Conservation (phyloP, 306 rosid species). For the Cercis canadensis region DNA sequence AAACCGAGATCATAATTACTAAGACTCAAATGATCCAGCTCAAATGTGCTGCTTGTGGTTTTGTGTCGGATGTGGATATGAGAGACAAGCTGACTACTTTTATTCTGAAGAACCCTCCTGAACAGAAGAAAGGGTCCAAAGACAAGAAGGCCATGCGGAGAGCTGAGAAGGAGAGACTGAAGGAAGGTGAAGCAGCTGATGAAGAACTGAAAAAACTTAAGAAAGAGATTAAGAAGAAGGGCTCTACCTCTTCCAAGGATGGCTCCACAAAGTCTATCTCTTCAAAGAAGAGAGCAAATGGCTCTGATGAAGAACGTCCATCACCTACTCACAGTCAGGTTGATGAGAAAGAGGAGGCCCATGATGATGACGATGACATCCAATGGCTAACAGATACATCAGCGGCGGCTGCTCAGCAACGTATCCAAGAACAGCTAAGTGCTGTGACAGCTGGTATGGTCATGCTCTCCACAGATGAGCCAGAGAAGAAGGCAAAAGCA, state of each 20-base stretch:
- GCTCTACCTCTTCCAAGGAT: conserved; percentile 49
- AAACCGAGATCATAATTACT: conserved; percentile 65
- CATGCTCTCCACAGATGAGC: conserved; percentile 60
- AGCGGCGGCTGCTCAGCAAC: conserved; percentile 60
- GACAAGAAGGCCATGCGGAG: conserved; percentile 76
- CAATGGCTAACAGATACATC: conserved; percentile 77
- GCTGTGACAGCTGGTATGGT: conserved; percentile 76
- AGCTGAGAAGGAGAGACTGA: conserved; percentile 74
- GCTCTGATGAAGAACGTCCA: conserved; percentile 63
- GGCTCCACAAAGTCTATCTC: conserved; percentile 43
- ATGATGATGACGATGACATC: conserved; percentile 43
- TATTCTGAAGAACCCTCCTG: conserved; percentile 74
- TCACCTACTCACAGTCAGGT: conserved; percentile 57
- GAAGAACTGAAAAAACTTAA: conserved; percentile 63
- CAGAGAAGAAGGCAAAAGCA: conserved; percentile 45
- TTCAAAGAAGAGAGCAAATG: conserved; percentile 56
- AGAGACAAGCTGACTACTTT: conserved; percentile 74
- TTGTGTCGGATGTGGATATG: conserved; percentile 73
- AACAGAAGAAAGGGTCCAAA: conserved; percentile 61
- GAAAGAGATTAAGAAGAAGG: conserved; percentile 67
- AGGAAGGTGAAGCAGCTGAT: conserved; percentile 72
- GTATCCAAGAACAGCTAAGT: conserved; percentile 67
- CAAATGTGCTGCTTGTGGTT: conserved; percentile 79
- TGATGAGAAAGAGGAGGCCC: conserved; percentile 43
- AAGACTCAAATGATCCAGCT: conserved; percentile 69